Conservation (phyloP, 1,139 yeast genomes). For the Maudiozyma humilis region DNA sequence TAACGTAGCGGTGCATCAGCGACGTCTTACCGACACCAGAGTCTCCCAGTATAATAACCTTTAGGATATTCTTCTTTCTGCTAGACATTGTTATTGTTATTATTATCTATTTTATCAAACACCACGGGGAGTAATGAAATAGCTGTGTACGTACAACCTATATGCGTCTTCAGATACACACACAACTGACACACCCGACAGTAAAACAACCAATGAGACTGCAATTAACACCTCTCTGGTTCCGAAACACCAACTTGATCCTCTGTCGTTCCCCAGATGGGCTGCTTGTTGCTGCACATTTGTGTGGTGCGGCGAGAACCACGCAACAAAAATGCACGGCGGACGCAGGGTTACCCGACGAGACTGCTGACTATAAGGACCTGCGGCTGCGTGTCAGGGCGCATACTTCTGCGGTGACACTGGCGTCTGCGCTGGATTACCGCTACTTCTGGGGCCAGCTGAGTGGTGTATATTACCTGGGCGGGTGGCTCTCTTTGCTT, state of each 20-base stretch:
- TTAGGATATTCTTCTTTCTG: constrained; percentile 82
- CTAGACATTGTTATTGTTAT: constrained; percentile 46
- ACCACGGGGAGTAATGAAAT: no score
- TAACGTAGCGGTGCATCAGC: constrained; percentile 90
- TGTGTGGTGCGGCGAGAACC: not conserved
- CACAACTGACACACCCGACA: no score
- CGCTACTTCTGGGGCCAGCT: not conserved
- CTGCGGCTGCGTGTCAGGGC: not conserved
- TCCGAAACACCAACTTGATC: no score
- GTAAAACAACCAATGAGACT: not conserved
- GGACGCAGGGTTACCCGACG: not conserved
- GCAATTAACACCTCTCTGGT: no score
- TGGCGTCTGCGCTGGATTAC: not conserved
- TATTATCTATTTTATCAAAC: not conserved
- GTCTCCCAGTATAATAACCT: constrained; percentile 92
- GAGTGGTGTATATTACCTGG: not conserved
- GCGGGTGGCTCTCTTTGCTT: not conserved
- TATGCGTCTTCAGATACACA: no score
- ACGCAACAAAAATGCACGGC: not conserved
- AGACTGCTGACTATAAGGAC: not conserved
- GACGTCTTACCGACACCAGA: constrained; percentile 98
- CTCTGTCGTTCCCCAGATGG: not conserved
- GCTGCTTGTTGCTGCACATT: not conserved
- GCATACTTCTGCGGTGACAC: not conserved
- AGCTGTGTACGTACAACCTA: not conserved